phyloP scores from a whole-genome alignment of 805 yeast genomes.

The Henningerozyma blattae region DNA sequence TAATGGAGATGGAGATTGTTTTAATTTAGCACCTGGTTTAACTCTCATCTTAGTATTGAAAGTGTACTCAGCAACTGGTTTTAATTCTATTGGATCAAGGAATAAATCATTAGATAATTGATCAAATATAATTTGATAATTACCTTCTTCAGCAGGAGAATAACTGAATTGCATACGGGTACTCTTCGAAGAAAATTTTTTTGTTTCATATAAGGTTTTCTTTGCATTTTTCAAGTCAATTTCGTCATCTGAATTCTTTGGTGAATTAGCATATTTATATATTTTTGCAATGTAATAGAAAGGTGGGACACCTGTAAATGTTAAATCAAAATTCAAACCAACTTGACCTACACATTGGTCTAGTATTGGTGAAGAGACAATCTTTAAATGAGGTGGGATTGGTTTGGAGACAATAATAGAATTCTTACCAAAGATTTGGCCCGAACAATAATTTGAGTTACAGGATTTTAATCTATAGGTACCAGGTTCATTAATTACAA shows the following conservation, averaged over 20 bases:
- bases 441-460: constrained; percentile 52
- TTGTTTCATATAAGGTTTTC: constrained; percentile 25
- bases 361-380: constrained; percentile 39
- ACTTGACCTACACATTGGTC: constrained; percentile 90
- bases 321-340: constrained; percentile 65
- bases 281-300: constrained; percentile 55
- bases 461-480: constrained; percentile 44
- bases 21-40: constrained; percentile 42
- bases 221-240: constrained; percentile 3
- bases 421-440: constrained; percentile 47
- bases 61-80: constrained; percentile 32
- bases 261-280: constrained; percentile 36
- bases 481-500: constrained; percentile 49
- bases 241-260: no score
- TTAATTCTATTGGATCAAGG: constrained; percentile 27
- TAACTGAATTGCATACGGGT: constrained; percentile 49
- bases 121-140: constrained; percentile 61
- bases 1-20: no score
- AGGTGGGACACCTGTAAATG: constrained; percentile 70
- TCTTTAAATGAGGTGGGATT: constrained; percentile 36
- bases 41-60: constrained; percentile 64
- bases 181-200: constrained; percentile 27
- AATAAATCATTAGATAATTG: constrained; percentile 55
- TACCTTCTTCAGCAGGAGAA: constrained; percentile 73
- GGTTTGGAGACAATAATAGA: constrained; percentile 45